These are phyloP conservation scores for Arabidopsis arenosa DNA, from an alignment of 345 rosid species.

Conservation along the genomic window DNA sequence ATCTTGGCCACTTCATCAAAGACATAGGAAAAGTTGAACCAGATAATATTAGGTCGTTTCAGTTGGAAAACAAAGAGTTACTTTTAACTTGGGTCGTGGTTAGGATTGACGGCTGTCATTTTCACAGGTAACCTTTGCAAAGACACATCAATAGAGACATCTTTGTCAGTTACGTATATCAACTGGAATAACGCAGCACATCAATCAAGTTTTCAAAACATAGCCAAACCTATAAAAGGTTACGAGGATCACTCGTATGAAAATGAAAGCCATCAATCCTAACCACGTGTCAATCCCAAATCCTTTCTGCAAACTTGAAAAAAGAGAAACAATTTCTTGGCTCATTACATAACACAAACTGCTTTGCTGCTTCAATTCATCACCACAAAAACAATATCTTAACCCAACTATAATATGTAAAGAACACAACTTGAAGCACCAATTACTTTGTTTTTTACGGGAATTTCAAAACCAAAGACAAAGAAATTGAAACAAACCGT, in stretches of 20 bases:
- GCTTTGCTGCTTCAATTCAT: background rate
- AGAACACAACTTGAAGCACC: background rate
- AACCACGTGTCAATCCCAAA: slow-evolving; percentile 3
- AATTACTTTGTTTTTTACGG: background rate
- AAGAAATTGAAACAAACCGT: slow-evolving; percentile 48
- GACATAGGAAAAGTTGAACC: slow-evolving; percentile 66
- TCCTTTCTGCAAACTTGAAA: background rate
- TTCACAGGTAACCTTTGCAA: slow-evolving; percentile 70
- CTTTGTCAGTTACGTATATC: background rate
- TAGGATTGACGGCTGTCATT: slow-evolving; percentile 95
- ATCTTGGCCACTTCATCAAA: slow-evolving; percentile 61
- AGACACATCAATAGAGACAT: background rate
- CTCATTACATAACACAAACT: slow-evolving; percentile 11
- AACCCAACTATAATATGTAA: background rate
- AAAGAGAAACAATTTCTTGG: background rate
- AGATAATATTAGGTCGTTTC: slow-evolving; percentile 67
- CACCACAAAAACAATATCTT: slow-evolving; percentile 1
- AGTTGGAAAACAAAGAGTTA: slow-evolving; percentile 75
- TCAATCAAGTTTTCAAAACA: background rate
- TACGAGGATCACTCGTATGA: background rate
- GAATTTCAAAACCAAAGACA: background rate
- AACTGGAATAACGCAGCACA: background rate
- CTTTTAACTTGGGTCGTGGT: slow-evolving; percentile 81
- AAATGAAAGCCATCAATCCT: background rate
- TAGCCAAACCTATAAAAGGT: slow-evolving; percentile 2